Conservation (phyloP, 208 protist species). For the Lotmaria passim region DNA sequence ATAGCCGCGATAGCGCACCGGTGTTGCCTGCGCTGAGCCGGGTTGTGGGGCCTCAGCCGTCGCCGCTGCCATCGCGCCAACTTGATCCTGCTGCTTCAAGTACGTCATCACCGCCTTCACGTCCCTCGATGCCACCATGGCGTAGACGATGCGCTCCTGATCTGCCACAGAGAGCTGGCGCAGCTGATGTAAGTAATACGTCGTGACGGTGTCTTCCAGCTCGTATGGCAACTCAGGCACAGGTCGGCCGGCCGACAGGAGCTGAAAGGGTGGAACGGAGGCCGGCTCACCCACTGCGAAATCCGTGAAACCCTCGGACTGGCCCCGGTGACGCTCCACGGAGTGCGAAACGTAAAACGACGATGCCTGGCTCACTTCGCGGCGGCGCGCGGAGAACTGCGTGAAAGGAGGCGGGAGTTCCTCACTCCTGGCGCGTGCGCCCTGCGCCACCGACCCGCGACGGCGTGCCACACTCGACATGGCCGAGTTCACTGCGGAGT, state of each 20-base stretch:
- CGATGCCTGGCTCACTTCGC: slow-evolving; percentile 12
- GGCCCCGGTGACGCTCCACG: slow-evolving; percentile 6
- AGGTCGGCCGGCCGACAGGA: slow-evolving; percentile 34
- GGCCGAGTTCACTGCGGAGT: neutral
- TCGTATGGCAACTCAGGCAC: slow-evolving; percentile 43
- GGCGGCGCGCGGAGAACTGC: slow-evolving; percentile 14
- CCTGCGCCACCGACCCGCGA: slow-evolving; percentile 4
- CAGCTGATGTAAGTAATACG: slow-evolving; percentile 49
- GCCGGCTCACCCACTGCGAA: neutral
- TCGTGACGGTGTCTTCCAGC: slow-evolving; percentile 44
- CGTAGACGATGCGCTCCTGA: slow-evolving; percentile 50
- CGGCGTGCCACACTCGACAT: slow-evolving; percentile 14
- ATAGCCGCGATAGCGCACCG: neutral
- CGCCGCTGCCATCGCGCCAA: slow-evolving; percentile 6
- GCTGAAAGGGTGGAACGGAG: slow-evolving; percentile 15
- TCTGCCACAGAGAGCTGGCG: slow-evolving; percentile 41
- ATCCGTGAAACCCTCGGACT: neutral
- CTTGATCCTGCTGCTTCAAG: slow-evolving; percentile 43
- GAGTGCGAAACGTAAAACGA: neutral
- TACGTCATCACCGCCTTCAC: slow-evolving; percentile 46
- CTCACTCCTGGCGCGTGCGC: slow-evolving; percentile 3
- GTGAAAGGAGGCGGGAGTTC: neutral
- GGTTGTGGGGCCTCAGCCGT: slow-evolving; percentile 2
- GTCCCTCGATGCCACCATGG: slow-evolving; percentile 34
- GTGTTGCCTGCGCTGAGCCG: neutral